Percentiles rank a stretch among this genome's conserved stretches.
phyloP scores from a whole-genome alignment of 495 filamentous ascomycete genomes.

The Trichocladium antarcticum region DNA sequence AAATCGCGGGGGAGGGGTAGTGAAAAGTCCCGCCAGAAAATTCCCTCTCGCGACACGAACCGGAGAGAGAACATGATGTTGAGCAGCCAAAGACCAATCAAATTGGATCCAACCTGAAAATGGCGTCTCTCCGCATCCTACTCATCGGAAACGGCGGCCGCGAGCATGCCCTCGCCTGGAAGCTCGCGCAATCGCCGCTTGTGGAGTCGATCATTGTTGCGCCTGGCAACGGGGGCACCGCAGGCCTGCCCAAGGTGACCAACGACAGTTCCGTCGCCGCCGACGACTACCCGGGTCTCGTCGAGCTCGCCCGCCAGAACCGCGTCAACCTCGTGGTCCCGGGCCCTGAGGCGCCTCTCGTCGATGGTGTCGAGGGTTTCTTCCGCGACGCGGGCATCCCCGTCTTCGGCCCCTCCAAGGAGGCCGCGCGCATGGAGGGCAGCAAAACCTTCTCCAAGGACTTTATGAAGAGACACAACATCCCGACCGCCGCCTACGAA shows the following conservation, averaged over 20 bases:
- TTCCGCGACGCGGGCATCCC: constrained; percentile 70
- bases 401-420: constrained; percentile 78
- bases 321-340: constrained; percentile 76
- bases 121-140: constrained; percentile 47
- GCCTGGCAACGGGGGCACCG: constrained; percentile 87
- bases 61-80: constrained; percentile 3
- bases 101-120: constrained; percentile 2
- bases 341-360: constrained; percentile 88
- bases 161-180: constrained; percentile 94
- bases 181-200: constrained; percentile 66
- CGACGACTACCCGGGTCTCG: constrained; percentile 66
- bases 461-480: constrained; percentile 86
- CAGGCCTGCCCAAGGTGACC: constrained; percentile 53
- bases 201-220: constrained; percentile 56
- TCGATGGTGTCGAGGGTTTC: constrained; percentile 75
- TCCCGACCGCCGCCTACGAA: constrained; percentile 81
- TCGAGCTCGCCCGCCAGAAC: constrained; percentile 60
- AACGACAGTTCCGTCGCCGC: constrained; percentile 57
- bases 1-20: constrained; percentile 12
- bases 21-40: not conserved
- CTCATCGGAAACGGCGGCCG: constrained; percentile 87
- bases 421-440: constrained; percentile 84
- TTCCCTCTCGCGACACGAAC: not conserved
- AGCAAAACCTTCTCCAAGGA: constrained; percentile 96
- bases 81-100: constrained; percentile 1